Conservation (phyloP, 2,329 filamentous ascomycete genomes). For the Colletotrichum spinosum region DNA sequence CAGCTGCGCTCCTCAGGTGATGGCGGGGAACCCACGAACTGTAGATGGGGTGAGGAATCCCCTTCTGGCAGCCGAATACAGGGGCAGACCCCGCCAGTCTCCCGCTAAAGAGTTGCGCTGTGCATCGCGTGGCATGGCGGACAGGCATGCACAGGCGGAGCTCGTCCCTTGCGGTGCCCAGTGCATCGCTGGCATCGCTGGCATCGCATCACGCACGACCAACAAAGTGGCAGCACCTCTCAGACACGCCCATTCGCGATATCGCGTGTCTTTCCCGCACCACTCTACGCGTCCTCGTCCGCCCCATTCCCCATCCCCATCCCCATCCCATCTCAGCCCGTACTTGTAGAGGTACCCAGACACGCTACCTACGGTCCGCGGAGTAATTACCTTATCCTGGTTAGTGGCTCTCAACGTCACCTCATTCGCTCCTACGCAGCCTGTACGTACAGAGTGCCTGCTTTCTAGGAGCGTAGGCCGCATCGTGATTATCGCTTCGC, state of each 20-base stretch:
- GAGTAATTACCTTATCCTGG: too few species aligned
- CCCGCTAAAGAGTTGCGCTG: conserved; percentile 25
- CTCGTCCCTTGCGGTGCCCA: conserved; percentile 5
- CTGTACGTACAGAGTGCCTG: too few species aligned
- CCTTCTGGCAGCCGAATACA: conserved; percentile 21
- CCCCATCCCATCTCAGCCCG: too few species aligned
- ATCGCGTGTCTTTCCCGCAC: conserved; percentile 7
- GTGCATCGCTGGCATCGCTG: not conserved
- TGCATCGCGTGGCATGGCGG: conserved; percentile 20
- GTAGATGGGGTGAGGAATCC: conserved; percentile 35
- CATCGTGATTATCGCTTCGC: too few species aligned
- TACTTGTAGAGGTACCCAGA: too few species aligned
- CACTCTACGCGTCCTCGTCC: conserved; percentile 15
- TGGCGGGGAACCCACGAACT: conserved; percentile 29
- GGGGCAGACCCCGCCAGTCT: conserved; percentile 21
- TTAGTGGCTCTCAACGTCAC: too few species aligned
- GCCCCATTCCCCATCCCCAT: not conserved
- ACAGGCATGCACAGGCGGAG: conserved; percentile 17
- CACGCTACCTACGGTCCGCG: too few species aligned
- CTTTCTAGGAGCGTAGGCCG: too few species aligned
- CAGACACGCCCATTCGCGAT: too few species aligned
- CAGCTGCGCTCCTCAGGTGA: conserved; percentile 24
- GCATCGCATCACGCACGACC: not conserved
- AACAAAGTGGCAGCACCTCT: not conserved
- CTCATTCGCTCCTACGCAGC: too few species aligned